phyloP scores from a whole-genome alignment of 2,329 filamentous ascomycete genomes.

The Phaeosphaeria sp. region DNA sequence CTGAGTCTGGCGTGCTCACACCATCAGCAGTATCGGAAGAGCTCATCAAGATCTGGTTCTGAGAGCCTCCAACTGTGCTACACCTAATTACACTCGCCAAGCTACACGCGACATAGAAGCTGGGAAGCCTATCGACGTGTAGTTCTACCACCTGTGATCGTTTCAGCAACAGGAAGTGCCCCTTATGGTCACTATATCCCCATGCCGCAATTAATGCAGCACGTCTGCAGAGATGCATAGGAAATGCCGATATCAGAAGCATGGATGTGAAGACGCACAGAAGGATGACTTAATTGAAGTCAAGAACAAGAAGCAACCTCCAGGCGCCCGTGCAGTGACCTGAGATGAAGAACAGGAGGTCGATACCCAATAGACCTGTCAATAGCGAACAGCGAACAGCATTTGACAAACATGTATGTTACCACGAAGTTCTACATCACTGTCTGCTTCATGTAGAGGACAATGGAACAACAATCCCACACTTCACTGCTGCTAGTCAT shows the following conservation, averaged over 20 bases:
- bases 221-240: slow-evolving; percentile 16
- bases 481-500: background rate
- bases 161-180: too few relatives aligned
- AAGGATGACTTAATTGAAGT: background rate
- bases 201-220: slow-evolving; percentile 12
- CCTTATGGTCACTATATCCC: too few relatives aligned
- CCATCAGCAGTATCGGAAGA: slow-evolving; percentile 75
- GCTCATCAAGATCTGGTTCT: slow-evolving; percentile 68
- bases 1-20: slow-evolving; percentile 75
- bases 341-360: background rate
- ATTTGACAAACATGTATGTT: background rate
- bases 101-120: background rate
- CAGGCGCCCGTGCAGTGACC: background rate
- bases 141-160: too few relatives aligned
- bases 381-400: background rate
- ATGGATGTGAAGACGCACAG: too few relatives aligned
- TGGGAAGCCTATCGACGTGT: background rate
- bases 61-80: slow-evolving; percentile 24
- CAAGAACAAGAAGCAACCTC: too few relatives aligned
- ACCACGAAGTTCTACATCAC: background rate
- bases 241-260: background rate
- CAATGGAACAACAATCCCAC: background rate
- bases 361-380: background rate
- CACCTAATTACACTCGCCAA: background rate
- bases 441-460: background rate